Evolutionary conservation across 371 early-diverging fungal genomes (phyloP), one percentile per base, ranked within the genome.

Genomic region (Mucor irregularis): DNA sequence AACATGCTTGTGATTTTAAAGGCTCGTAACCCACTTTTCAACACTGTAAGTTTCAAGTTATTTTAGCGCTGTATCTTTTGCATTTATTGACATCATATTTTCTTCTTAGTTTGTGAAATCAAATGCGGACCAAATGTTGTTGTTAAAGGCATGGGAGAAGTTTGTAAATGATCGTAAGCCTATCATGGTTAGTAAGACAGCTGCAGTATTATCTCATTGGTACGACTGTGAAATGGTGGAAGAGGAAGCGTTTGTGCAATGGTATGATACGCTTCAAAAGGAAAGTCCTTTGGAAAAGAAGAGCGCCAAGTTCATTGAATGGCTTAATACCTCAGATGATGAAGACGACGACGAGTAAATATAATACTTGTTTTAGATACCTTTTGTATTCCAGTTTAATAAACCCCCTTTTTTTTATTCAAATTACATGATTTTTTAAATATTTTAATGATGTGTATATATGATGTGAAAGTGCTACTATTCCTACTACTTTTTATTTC

Each of bases 211-310:
- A 56, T 82, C 87, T 57, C 68, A 69, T 26, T 73, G 87, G 64
- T 90, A 90, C 56, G 89, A 87, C 58, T 56, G 63, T 42, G 90
- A 90, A 60, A 70, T 85, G 68, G 78, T 90, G 8, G 90, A 90
- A 51, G 90, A 90, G 66, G 89, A 90, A 31, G 80, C 74, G 6
- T 81, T 84, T 68, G 29, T 87, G 44, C 51, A 65, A 22, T 90
- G 90, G 90, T 82, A 85, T 42, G 70, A 80, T 35, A 58, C 69
- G 25, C 58, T 80, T 10, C 71, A 67, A 17, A 80, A 78, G 11
- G 69, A 65, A 38, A 71, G 65, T 25, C 78, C 78, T 8, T 49
- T 90, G 16, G 83, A 82, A 62, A 73, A 73, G 60, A 85, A 79
- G 73, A 80, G 84, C 54, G 59, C 58, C 11, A 81, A 84, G 49